Evolutionary conservation across 176 grass and related monocot genomes (phyloP), one percentile per base, ranked within the genome.

Genomic region (Hsuehochloa calcarea): DNA sequence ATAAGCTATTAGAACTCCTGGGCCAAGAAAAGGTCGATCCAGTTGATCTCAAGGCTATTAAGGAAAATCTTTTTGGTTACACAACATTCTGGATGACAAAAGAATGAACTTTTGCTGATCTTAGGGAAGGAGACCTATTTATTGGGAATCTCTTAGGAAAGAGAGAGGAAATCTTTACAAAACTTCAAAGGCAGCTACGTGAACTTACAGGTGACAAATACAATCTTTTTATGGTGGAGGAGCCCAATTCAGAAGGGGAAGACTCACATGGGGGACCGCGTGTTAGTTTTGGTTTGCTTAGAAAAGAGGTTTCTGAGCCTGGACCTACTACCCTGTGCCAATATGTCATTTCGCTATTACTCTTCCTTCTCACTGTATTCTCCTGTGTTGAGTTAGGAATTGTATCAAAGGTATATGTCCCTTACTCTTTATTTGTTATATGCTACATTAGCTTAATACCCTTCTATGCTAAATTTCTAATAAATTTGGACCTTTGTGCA

Each of bases 291-390:
- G 31, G 31, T 34, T 34, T 34, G 31, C 31, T 34, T 34, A 34
- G 31, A 69, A 98, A 90, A 83, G 96, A 98, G 82, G 96, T 98
- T 85, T 98, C 91, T n/a, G 93, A 98, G 64, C 93, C 96, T 49
- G 91, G 89, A 38, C 93, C 91, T 25, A 98, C 93, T 85, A 95
- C 96, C 44, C 83, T 95, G 12, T 98, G 96, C 93, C 96, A 98
- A 91, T 98, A 91, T 98, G 93, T 98, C 74, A 98, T 98, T 80
- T 93, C 96, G 0, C 63, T 95, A 20, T 84, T 98, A 75, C 93
- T 98, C 77, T 95, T 95, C 85, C 46, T 98, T 84, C 87, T 98
- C 31, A 98, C 96, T 19, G 84, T 93, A 68, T 94, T 92, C 75
- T 98, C 93, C 41, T 98, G 93, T 39, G 65, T 98, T 59, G 96